Conservation (phyloP, 179 eudicot genomes). For the Spinacia oleracea region DNA sequence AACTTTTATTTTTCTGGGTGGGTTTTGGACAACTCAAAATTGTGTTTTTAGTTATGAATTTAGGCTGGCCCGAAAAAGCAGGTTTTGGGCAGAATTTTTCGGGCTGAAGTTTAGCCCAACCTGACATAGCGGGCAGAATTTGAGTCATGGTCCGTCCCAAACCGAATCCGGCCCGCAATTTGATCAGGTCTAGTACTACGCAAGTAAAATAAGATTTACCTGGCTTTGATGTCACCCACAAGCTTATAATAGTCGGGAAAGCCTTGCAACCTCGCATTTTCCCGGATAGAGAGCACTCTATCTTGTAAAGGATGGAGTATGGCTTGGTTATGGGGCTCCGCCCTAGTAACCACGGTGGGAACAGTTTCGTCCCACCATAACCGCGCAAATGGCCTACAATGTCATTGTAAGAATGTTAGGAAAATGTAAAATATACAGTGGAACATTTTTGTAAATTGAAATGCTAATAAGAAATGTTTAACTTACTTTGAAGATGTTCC, state of each 20-base stretch:
- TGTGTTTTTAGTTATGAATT: too few species aligned
- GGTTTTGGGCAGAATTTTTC: too few species aligned
- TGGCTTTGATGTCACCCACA: slow-evolving; percentile 56
- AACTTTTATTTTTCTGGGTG: too few species aligned
- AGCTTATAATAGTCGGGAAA: slow-evolving; percentile 71
- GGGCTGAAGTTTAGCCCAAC: too few species aligned
- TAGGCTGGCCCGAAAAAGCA: too few species aligned
- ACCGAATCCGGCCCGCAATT: too few species aligned
- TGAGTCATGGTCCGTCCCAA: too few species aligned
- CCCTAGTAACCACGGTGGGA: slow-evolving; percentile 58
- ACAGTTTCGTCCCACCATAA: slow-evolving; percentile 61
- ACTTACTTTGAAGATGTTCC: slow-evolving; percentile 64
- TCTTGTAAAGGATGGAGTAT: slow-evolving; percentile 66
- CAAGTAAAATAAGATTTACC: slow-evolving; percentile 40
- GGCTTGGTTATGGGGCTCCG: slow-evolving; percentile 64
- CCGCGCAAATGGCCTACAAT: slow-evolving; percentile 54
- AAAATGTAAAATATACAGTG: too few species aligned
- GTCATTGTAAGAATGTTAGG: background rate
- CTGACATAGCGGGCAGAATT: too few species aligned
- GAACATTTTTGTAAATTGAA: background rate
- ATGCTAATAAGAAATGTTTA: background rate
- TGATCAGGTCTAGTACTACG: too few species aligned
- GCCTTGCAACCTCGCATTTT: slow-evolving; percentile 80
- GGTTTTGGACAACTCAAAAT: too few species aligned
- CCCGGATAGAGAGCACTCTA: slow-evolving; percentile 73